phyloP scores from a whole-genome alignment of 2,329 filamentous ascomycete species.

The Orbilia javanica region DNA sequence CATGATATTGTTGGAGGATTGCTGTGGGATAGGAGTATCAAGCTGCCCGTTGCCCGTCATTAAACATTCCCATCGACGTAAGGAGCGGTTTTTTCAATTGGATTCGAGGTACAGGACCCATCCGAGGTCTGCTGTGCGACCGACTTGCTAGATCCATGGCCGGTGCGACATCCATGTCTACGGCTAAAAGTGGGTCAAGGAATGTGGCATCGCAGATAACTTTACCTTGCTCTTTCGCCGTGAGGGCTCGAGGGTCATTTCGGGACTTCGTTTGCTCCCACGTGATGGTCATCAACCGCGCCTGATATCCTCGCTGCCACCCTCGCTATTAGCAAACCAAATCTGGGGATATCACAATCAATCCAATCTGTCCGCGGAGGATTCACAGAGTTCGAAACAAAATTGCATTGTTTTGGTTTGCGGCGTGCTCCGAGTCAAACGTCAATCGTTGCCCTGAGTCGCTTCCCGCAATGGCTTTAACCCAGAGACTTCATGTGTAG shows the following conservation, averaged over 20 bases:
- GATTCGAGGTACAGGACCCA: background rate
- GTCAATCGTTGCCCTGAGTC: background rate
- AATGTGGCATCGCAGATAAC: conserved; percentile 6
- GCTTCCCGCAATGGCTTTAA: background rate
- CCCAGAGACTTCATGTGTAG: background rate
- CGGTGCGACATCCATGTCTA: background rate
- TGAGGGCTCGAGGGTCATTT: background rate
- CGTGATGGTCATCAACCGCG: no score
- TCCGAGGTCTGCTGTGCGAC: conserved; percentile 12
- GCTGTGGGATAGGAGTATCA: background rate
- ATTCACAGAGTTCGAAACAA: background rate
- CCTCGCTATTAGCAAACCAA: no score
- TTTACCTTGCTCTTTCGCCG: background rate
- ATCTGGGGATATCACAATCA: background rate
- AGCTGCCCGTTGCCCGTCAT: background rate
- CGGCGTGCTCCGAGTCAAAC: background rate
- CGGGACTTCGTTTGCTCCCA: no score
- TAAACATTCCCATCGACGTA: background rate
- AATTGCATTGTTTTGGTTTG: background rate
- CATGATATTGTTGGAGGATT: background rate
- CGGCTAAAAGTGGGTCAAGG: conserved; percentile 24
- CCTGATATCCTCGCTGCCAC: no score
- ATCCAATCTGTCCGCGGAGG: background rate
- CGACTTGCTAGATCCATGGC: background rate
- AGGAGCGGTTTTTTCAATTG: background rate